These are phyloP conservation scores for Solanum chiquidenum DNA, from an alignment of 257 asterid genomes.

Conservation along the genomic window DNA sequence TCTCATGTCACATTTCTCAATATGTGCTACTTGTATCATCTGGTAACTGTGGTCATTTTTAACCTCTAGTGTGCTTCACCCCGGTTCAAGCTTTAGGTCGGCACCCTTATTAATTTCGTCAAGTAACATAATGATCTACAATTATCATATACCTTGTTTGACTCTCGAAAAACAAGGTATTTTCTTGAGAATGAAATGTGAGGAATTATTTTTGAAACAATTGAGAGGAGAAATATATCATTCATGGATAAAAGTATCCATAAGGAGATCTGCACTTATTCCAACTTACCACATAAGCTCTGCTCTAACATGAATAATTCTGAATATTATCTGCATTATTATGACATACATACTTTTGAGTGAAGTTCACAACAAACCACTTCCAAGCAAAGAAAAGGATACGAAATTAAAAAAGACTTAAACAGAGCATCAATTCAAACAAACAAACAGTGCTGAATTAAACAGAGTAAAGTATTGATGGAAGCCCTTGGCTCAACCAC, in stretches of 20 bases:
- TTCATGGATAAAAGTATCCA: background rate
- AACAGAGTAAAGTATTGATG: constrained; percentile 13
- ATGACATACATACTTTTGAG: background rate
- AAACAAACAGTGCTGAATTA: background rate
- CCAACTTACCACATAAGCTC: background rate
- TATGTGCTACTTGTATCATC: background rate
- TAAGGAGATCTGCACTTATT: background rate
- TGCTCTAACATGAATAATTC: background rate
- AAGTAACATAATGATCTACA: no score
- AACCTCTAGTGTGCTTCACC: background rate
- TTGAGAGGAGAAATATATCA: background rate
- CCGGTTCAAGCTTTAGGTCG: no score
- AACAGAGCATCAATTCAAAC: background rate
- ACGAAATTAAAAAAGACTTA: background rate
- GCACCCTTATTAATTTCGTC: no score
- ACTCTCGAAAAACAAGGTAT: no score
- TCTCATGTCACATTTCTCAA: background rate
- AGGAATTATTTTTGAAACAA: background rate
- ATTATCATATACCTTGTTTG: no score
- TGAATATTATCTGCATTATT: background rate
- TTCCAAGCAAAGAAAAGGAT: background rate
- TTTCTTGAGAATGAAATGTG: background rate
- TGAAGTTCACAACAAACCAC: background rate
- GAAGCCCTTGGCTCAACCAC: constrained; percentile 34
- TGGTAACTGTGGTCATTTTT: background rate